These are phyloP conservation scores for Pythium phragmiticola DNA, from an alignment of 352 stramenopile genomes.

Conservation along the genomic window DNA sequence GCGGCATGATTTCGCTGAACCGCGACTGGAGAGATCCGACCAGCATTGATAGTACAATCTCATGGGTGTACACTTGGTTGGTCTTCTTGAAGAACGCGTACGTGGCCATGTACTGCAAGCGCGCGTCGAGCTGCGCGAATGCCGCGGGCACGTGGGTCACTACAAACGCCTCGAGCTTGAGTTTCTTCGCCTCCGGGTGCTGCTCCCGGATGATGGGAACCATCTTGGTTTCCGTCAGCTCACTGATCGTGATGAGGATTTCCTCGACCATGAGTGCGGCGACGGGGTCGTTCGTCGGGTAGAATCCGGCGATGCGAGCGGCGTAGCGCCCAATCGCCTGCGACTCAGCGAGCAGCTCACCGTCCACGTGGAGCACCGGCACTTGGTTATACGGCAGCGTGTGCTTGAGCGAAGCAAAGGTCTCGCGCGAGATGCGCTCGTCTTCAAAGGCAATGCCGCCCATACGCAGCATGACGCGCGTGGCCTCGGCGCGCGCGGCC, in stretches of 20 bases:
- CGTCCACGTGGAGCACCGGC: constrained; percentile 49
- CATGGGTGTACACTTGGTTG: constrained; percentile 22
- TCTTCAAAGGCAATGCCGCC: constrained; percentile 64
- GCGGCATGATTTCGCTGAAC: constrained; percentile 6
- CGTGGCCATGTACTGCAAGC: not conserved
- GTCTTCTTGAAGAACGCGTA: constrained; percentile 4
- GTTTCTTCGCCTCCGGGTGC: constrained; percentile 8
- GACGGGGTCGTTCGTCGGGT: constrained; percentile 35
- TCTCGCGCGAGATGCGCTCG: constrained; percentile 33
- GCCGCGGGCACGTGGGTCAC: not conserved
- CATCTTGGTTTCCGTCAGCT: constrained; percentile 21
- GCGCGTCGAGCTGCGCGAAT: constrained; percentile 7
- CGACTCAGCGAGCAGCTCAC: constrained; percentile 40
- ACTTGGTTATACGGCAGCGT: constrained; percentile 49
- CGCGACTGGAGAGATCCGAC: not conserved
- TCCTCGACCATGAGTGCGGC: constrained; percentile 50
- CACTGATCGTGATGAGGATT: constrained; percentile 27
- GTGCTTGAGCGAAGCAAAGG: constrained; percentile 41
- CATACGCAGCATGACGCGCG: constrained; percentile 53
- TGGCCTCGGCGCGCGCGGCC: constrained; percentile 38
- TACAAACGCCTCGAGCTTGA: constrained; percentile 13
- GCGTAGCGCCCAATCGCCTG: constrained; percentile 58
- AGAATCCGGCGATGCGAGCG: constrained; percentile 49
- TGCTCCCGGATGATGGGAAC: not conserved
- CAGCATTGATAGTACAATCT: constrained; percentile 20